Evolutionary conservation across 208 protist genomes (phyloP), one percentile per base, ranked within the genome.

Genomic region (Acanthamoeba triangularis): DNA sequence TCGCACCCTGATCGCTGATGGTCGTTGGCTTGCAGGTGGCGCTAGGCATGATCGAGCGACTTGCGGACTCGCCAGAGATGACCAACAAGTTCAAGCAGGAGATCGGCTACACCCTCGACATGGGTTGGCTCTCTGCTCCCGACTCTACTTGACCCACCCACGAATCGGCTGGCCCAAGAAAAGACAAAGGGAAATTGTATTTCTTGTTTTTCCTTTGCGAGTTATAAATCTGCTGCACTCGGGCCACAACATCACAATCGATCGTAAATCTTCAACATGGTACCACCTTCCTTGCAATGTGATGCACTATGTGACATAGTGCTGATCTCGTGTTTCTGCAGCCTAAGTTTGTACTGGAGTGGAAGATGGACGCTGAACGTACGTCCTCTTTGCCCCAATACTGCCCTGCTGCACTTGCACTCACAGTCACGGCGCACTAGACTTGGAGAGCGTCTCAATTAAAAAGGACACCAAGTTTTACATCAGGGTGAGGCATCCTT

Each of bases 21-120:
- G n/a, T 78, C 18, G 11, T 78, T 7, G 35, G 7, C 18, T 78
- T 18, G n/a, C 56, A 93, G 87, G 87, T 93, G 33, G 87, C 56
- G 8, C n/a, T 93, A 33, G 87, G 87, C 35, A 76, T 93, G 87
- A 69, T 93, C 41, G 87, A 93, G 35, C 33, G 65, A 28, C 87
- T 78, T 3, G 87, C 65, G 2, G 87, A 93, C 5, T 93, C 87
- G 37, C 65, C 87, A 6, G 87, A 93, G 87, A 7, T 93, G 37
- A 47, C n/a, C 33, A 69, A 56, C 23, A 93, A 93, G 65, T 78
- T 93, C 41, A 93, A 76, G 65, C 56, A 93, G 59, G 87, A 93
- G 35, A 56, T 69, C 35, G 87, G 87, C 11, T 93, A 93, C 59
- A 93, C 87, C 23, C 44, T 93, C 30, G 87, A 93, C 87, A 93